phyloP scores from a whole-genome alignment of 1,284 basidiomycete species.

The Sphaerobolus stellatus region DNA sequence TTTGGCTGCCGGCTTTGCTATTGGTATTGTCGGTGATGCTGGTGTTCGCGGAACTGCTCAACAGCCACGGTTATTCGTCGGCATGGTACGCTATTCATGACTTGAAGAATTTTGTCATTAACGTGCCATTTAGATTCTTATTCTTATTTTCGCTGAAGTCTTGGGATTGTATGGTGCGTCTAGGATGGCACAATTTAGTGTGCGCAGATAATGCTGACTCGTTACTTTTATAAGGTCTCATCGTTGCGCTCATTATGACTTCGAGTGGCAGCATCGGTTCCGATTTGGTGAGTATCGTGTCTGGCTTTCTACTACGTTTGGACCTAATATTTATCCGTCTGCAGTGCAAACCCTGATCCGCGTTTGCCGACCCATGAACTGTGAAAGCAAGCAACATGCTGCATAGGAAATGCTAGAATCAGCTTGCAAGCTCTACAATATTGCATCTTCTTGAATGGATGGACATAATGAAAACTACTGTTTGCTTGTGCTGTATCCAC shows the following conservation, averaged over 20 bases:
- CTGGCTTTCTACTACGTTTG: no score
- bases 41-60: constrained; percentile 89
- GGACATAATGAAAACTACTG: no score
- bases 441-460: no score
- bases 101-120: background rate
- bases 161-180: constrained; percentile 67
- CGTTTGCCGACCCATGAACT: no score
- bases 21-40: constrained; percentile 95
- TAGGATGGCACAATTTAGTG: constrained; percentile 19
- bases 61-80: constrained; percentile 92
- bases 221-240: constrained; percentile 52
- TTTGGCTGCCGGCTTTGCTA: constrained; percentile 88
- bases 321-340: no score
- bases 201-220: background rate
- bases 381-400: no score
- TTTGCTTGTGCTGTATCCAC: no score
- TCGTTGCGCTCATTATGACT: constrained; percentile 88
- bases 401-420: no score
- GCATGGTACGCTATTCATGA: constrained; percentile 51
- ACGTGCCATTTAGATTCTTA: constrained; percentile 49
- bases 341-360: no score
- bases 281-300: no score
- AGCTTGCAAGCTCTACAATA: no score
- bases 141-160: constrained; percentile 85
- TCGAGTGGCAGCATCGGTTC: no score